Evolutionary conservation across 441 rosid species (phyloP).

Genomic region (Eutrema salsugineum): DNA sequence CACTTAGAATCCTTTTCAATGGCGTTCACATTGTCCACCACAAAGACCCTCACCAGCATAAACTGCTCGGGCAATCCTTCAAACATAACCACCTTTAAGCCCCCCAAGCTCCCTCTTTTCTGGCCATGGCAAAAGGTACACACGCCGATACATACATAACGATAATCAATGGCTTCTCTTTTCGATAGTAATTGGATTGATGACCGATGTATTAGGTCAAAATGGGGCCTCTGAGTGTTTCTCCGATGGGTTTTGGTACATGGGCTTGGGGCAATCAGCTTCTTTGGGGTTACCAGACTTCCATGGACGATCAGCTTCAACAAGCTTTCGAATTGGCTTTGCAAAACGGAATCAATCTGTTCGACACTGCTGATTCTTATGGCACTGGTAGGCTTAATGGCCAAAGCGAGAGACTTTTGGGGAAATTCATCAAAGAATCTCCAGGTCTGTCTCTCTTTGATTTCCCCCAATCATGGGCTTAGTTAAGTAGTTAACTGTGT

Average conservation of each 20-base stretch:
- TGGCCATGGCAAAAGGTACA: conserved; percentile 92
- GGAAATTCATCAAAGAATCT: conserved; percentile 70
- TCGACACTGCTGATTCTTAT: conserved; percentile 94
- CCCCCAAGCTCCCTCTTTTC: conserved; percentile 59
- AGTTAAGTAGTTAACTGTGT: too few relatives aligned
- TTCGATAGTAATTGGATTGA: neutral
- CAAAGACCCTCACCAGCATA: conserved; percentile 23
- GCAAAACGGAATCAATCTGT: conserved; percentile 72
- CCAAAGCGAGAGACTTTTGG: conserved; percentile 88
- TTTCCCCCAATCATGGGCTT: neutral
- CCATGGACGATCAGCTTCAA: conserved; percentile 84
- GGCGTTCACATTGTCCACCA: conserved; percentile 28
- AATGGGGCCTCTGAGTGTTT: conserved; percentile 77
- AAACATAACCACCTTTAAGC: conserved; percentile 33
- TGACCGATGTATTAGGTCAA: conserved; percentile 44
- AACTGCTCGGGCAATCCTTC: conserved; percentile 30
- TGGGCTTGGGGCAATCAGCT: conserved; percentile 99
- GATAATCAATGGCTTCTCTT: neutral
- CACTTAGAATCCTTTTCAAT: neutral
- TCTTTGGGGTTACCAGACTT: conserved; percentile 81
- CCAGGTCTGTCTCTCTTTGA: conserved; percentile 36
- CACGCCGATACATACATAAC: neutral
- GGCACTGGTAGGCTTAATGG: conserved; percentile 88
- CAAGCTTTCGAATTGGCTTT: conserved; percentile 69
- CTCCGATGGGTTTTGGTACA: conserved; percentile 97